Evolutionary conservation across 2,329 filamentous ascomycete species (phyloP).

Genomic region (Coniella vitis): DNA sequence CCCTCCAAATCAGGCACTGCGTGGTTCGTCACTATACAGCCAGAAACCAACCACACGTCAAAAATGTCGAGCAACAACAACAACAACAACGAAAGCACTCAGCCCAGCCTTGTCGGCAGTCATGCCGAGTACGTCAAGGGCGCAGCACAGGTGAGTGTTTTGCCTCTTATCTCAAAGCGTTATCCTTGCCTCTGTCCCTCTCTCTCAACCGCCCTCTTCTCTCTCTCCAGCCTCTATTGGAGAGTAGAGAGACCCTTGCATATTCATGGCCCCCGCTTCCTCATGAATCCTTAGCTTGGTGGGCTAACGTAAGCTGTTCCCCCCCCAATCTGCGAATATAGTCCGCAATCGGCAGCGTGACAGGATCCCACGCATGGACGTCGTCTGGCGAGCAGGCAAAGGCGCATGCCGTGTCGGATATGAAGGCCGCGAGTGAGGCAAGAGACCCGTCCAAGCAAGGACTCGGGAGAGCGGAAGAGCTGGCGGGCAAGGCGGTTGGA

Average conservation of each 20-base stretch:
- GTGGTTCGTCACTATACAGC: too few species aligned
- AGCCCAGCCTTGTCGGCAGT: conserved; percentile 54
- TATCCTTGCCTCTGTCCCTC: background rate
- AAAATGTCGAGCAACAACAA: conserved; percentile 11
- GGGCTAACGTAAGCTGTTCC: too few species aligned
- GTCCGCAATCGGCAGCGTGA: conserved; percentile 54
- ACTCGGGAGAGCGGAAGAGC: conserved; percentile 57
- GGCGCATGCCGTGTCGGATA: conserved; percentile 50
- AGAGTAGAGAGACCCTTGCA: too few species aligned
- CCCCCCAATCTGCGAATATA: conserved; percentile 23
- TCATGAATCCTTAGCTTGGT: too few species aligned
- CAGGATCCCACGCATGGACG: conserved; percentile 57
- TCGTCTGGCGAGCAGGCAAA: conserved; percentile 58
- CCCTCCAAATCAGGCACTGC: too few species aligned
- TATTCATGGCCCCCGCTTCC: too few species aligned
- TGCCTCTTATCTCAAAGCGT: background rate
- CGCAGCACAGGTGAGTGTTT: conserved; percentile 53
- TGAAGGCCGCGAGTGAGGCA: conserved; percentile 54
- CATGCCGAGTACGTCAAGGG: conserved; percentile 66
- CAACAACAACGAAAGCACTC: conserved; percentile 24
- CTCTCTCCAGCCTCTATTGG: too few species aligned
- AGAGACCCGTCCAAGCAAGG: conserved; percentile 48
- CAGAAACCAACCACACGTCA: too few species aligned
- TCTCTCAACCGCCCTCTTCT: background rate
- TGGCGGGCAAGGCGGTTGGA: conserved; percentile 55